Conservation (phyloP, 169 alveolate species). For the Fabrea salina region DNA sequence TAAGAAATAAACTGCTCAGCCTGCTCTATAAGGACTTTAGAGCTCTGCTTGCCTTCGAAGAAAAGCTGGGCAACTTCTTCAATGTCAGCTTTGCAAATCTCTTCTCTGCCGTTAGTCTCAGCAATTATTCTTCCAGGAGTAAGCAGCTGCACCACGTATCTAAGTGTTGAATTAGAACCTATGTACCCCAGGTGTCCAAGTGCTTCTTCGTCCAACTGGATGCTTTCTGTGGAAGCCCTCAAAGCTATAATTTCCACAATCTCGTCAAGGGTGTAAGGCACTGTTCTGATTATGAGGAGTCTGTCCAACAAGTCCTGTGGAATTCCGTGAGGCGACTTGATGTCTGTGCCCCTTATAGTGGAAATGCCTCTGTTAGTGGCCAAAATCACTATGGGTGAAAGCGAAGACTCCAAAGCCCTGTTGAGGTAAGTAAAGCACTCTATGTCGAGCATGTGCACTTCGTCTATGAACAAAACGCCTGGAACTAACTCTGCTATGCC, state of each 20-base stretch:
- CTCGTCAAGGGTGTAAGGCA: slow-evolving; percentile 95
- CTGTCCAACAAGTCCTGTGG: slow-evolving; percentile 99
- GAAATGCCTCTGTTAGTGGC: slow-evolving; percentile 98
- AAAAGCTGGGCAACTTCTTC: slow-evolving; percentile 94
- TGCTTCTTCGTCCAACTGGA: slow-evolving; percentile 95
- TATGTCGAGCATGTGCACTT: slow-evolving; percentile 99
- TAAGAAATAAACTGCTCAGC: slow-evolving; percentile 84
- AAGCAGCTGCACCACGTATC: slow-evolving; percentile 91
- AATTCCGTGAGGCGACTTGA: slow-evolving; percentile 97
- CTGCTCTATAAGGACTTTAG: slow-evolving; percentile 92
- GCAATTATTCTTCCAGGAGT: slow-evolving; percentile 98
- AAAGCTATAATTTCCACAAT: slow-evolving; percentile 92
- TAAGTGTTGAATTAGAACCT: slow-evolving; percentile 94
- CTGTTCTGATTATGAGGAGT: slow-evolving; percentile 95
- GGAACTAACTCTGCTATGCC: slow-evolving; percentile 99
- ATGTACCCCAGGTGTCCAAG: slow-evolving; percentile 93
- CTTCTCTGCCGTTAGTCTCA: slow-evolving; percentile 88
- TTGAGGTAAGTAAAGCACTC: slow-evolving; percentile 98
- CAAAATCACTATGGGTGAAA: slow-evolving; percentile 97
- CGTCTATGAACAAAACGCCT: slow-evolving; percentile 99
- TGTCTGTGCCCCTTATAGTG: slow-evolving; percentile 97
- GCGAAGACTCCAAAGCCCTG: slow-evolving; percentile 97
- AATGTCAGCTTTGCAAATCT: slow-evolving; percentile 88
- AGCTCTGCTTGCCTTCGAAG: slow-evolving; percentile 96
- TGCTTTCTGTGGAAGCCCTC: slow-evolving; percentile 95